phyloP scores from a whole-genome alignment of 805 yeast species.

The Lipomyces mesembrius region DNA sequence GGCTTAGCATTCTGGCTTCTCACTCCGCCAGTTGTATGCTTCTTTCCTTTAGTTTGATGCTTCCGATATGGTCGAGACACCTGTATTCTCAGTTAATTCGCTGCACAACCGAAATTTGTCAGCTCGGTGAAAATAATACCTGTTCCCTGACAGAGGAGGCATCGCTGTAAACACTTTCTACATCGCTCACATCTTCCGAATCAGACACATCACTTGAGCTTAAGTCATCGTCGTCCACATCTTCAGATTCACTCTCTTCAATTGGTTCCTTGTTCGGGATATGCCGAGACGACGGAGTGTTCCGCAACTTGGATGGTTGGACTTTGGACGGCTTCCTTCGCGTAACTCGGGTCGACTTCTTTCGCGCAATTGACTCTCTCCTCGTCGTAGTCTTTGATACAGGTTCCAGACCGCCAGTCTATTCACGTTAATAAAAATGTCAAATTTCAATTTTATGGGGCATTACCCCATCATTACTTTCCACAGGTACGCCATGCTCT shows the following conservation, averaged over 20 bases:
- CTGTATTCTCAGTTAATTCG: neutral
- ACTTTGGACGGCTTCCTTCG: neutral
- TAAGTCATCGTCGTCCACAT: slow-evolving; percentile 4
- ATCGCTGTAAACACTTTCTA: neutral
- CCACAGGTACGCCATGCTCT: neutral
- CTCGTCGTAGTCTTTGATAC: neutral
- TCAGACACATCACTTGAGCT: neutral
- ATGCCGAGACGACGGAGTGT: neutral
- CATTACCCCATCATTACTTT: slow-evolving; percentile 3
- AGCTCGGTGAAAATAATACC: neutral
- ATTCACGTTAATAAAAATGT: neutral
- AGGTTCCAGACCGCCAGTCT: neutral
- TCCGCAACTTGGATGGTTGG: neutral
- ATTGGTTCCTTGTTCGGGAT: neutral
- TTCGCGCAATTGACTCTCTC: neutral
- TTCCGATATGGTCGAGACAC: neutral
- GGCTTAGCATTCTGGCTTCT: neutral
- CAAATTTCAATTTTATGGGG: neutral
- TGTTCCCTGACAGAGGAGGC: neutral
- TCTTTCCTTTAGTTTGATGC: neutral
- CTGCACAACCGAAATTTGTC: too few species aligned
- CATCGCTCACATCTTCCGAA: slow-evolving; percentile 5
- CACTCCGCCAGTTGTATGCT: neutral
- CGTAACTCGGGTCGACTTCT: neutral
- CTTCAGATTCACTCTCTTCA: slow-evolving; percentile 2